Evolutionary conservation across 2,329 filamentous ascomycete genomes (phyloP), one percentile per base, ranked within the genome.

Genomic region (Pseudonectria buxi): DNA sequence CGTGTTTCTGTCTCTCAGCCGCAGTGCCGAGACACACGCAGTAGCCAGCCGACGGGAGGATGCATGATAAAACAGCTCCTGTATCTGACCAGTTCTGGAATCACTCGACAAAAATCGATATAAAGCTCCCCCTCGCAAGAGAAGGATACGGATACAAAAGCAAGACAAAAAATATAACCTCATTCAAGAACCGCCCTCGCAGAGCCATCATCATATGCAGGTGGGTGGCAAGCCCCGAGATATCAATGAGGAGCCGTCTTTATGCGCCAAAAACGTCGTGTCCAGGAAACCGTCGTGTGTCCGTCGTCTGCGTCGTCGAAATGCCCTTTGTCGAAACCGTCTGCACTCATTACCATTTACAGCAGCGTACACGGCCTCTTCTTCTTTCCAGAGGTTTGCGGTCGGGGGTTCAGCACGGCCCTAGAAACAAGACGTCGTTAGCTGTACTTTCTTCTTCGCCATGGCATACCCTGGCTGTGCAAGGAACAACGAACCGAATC

Each of bases 401-500:
- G 77, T 50, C 76, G 69, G 39, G 83, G 82, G 64, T 81, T 84
- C 43, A 87, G 68, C 32, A 86, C 82, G 44, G 82, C 81, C 53
- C 82, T 86, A 52, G 11, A 13, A 14, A 11, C 76, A 48, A 22
- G 5, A 22, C 18, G 9, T 22, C 9, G 18, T 22, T 9, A 22
- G 18, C 9, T 22, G 18, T 5, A 9, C 9, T 9, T 30, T 41
- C 44, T 37, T n/a, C n/a, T n/a, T n/a, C n/a, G n/a, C n/a, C 56
- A 45, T 44, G 49, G 36, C 34, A 27, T 28, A 37, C 32, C 26
- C 9, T 28, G 12, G 14, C 24, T 24, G 6, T 29, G 12, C 7
- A 7, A 22, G 18, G 10, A n/a, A 14, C 33, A 12, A 67, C 82
- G 53, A 69, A 96, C 92, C 92, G 83, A 59, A 98, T 98, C 24